Conservation (phyloP, 495 filamentous ascomycete genomes). For the Mycothermus thermophilus region DNA sequence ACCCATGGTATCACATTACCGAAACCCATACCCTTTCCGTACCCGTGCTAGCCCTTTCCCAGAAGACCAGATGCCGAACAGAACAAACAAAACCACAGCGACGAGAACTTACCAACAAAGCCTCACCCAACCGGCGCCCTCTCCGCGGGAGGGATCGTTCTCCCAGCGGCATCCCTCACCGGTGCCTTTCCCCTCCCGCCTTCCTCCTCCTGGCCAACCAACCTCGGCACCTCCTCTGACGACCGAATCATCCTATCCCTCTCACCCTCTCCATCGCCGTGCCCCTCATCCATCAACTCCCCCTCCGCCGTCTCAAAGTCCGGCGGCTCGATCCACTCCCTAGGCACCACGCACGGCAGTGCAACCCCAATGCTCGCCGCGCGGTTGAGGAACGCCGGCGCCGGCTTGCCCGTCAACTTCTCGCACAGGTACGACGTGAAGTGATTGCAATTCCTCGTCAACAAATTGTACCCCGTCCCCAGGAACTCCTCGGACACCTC, state of each 20-base stretch:
- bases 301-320: slow-evolving; percentile 60
- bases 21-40: no score
- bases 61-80: slow-evolving; percentile 9
- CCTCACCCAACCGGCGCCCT: slow-evolving; percentile 19
- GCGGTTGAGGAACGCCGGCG: slow-evolving; percentile 62
- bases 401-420: slow-evolving; percentile 46
- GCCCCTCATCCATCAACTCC: slow-evolving; percentile 37
- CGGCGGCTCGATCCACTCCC: slow-evolving; percentile 63
- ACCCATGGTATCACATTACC: no score
- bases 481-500: slow-evolving; percentile 52
- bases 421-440: slow-evolving; percentile 59
- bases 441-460: slow-evolving; percentile 73
- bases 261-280: slow-evolving; percentile 8
- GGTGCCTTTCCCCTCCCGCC: slow-evolving; percentile 28
- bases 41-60: no score
- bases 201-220: slow-evolving; percentile 19
- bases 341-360: slow-evolving; percentile 64
- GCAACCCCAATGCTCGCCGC: slow-evolving; percentile 63
- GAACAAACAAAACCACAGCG: slow-evolving; percentile 1
- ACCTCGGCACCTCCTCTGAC: slow-evolving; percentile 17
- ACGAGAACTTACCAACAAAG: background rate
- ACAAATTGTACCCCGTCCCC: slow-evolving; percentile 58
- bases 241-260: slow-evolving; percentile 17
- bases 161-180: slow-evolving; percentile 24
- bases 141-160: slow-evolving; percentile 27